Conservation (phyloP, 495 filamentous ascomycete species). For the Staphylotrichum longicolle region DNA sequence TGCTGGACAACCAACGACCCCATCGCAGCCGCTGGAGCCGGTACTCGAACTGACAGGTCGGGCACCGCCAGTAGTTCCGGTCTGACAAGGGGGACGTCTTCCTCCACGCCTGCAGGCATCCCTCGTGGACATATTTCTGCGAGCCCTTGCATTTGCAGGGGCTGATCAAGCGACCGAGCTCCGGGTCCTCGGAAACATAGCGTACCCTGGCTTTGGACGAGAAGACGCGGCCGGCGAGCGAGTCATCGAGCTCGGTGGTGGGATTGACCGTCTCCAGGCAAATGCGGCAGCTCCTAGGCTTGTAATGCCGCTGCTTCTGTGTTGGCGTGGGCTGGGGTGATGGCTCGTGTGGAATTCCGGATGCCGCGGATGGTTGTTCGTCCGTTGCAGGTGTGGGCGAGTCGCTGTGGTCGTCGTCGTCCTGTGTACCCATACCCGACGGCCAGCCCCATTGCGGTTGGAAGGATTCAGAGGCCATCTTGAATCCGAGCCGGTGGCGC, state of each 20-base stretch:
- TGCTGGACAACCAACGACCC: conserved; percentile 71
- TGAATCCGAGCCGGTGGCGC: neutral
- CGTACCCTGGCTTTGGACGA: conserved; percentile 60
- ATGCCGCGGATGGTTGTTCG: conserved; percentile 4
- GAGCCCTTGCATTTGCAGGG: conserved; percentile 93
- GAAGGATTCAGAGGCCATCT: conserved; percentile 17
- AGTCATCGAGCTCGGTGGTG: conserved; percentile 64
- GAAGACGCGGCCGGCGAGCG: conserved; percentile 61
- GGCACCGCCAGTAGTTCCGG: conserved; percentile 79
- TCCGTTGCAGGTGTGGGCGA: neutral
- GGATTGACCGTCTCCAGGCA: conserved; percentile 83
- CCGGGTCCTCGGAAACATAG: conserved; percentile 74
- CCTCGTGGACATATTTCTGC: conserved; percentile 90
- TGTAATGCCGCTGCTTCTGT: conserved; percentile 51
- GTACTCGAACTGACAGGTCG: conserved; percentile 85
- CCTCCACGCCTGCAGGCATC: conserved; percentile 87
- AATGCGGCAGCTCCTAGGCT: conserved; percentile 80
- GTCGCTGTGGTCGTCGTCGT: neutral
- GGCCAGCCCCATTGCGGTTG: conserved; percentile 24
- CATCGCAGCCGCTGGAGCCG: conserved; percentile 73
- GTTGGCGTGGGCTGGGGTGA: conserved; percentile 30
- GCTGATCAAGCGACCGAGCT: conserved; percentile 76
- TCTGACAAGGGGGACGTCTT: conserved; percentile 65
- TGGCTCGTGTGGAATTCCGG: conserved; percentile 12
- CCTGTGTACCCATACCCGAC: conserved; percentile 9